Evolutionary conservation across 768 basidiomycete genomes (phyloP).

Genomic region (Phallus indusiatus): DNA sequence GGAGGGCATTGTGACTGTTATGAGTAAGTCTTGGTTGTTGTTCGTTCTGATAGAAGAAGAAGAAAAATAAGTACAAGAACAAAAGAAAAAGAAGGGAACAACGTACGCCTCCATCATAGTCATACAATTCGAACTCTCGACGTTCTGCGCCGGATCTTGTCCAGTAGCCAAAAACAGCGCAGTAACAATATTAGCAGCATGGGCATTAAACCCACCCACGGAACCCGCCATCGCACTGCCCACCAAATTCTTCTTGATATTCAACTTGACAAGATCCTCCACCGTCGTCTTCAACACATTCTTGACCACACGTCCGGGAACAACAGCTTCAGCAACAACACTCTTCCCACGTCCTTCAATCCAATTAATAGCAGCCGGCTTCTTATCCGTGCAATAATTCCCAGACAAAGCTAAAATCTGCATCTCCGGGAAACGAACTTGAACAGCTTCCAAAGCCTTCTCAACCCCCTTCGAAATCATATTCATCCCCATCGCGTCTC

Average conservation of each 20-base stretch:
- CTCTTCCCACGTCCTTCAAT: slow-evolving; percentile 98
- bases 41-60: slow-evolving; percentile 53
- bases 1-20: slow-evolving; percentile 96
- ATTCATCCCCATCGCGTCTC: slow-evolving; percentile 99
- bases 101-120: slow-evolving; percentile 98
- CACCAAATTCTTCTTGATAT: slow-evolving; percentile 93
- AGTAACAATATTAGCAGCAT: slow-evolving; percentile 95
- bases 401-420: slow-evolving; percentile 82
- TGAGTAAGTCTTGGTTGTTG: slow-evolving; percentile 79
- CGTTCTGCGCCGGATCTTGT: slow-evolving; percentile 98
- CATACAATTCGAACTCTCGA: slow-evolving; percentile 97
- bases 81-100: slow-evolving; percentile 7
- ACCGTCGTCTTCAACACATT: slow-evolving; percentile 94
- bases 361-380: slow-evolving; percentile 99
- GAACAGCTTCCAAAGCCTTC: slow-evolving; percentile 78
- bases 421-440: slow-evolving; percentile 83
- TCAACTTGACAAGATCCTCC: slow-evolving; percentile 78
- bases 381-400: slow-evolving; percentile 99
- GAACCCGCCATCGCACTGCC: slow-evolving; percentile 98
- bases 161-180: slow-evolving; percentile 94
- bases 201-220: slow-evolving; percentile 98
- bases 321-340: slow-evolving; percentile 89
- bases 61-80: slow-evolving; percentile 1
- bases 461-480: slow-evolving; percentile 99
- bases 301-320: slow-evolving; percentile 84